Evolutionary conservation across 2,329 filamentous ascomycete species (phyloP).

Genomic region (Fonsecaea pedrosoi): DNA sequence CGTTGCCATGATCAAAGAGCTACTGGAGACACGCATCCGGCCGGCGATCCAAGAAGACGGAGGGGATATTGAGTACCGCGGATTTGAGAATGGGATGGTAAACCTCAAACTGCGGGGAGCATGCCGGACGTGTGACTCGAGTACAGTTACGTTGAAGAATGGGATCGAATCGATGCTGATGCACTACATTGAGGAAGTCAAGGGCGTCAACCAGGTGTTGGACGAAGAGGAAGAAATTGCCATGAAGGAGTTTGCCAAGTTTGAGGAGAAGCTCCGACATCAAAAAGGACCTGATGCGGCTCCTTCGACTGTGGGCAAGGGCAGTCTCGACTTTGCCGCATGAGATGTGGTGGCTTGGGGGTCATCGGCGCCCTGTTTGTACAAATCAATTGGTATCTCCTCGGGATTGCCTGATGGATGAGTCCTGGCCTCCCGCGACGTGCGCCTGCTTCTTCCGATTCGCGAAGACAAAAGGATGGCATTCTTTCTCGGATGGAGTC

Average conservation of each 20-base stretch:
- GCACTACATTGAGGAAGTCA: slow-evolving; percentile 96
- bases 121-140: slow-evolving; percentile 94
- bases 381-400: neutral
- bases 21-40: slow-evolving; percentile 91
- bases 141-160: slow-evolving; percentile 95
- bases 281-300: slow-evolving; percentile 62
- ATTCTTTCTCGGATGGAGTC: neutral
- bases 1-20: slow-evolving; percentile 97
- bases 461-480: neutral
- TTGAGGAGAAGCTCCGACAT: slow-evolving; percentile 80
- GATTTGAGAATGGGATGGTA: slow-evolving; percentile 87
- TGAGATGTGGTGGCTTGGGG: slow-evolving; percentile 15
- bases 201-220: slow-evolving; percentile 87
- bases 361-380: neutral
- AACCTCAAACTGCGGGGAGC: slow-evolving; percentile 86
- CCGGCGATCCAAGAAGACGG: slow-evolving; percentile 98
- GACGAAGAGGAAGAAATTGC: slow-evolving; percentile 92
- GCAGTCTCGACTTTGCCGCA: slow-evolving; percentile 60
- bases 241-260: slow-evolving; percentile 86
- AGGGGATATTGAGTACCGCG: slow-evolving; percentile 93
- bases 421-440: neutral
- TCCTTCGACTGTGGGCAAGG: slow-evolving; percentile 58
- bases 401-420: neutral
- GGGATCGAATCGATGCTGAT: slow-evolving; percentile 99
- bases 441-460: neutral